Evolutionary conservation across 1,284 basidiomycete genomes (phyloP), one percentile per base, ranked within the genome.

Genomic region (Ceratobasidium sp.): DNA sequence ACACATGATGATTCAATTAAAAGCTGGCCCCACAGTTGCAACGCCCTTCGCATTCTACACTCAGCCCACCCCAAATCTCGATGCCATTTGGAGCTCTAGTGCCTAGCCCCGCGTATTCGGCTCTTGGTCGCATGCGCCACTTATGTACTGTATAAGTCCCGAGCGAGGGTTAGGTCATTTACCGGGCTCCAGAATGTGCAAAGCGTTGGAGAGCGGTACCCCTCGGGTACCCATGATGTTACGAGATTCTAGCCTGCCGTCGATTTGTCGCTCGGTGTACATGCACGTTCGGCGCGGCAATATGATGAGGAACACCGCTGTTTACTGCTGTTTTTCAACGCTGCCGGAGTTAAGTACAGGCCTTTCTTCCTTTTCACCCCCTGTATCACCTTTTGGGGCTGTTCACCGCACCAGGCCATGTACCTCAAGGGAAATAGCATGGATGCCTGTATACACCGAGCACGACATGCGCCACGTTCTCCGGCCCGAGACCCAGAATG

Each of bases 11-110:
- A 62, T 34, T 62, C 59, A 39, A 62, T 62, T 41, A 62, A 62
- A 46, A 24, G 37, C 59, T 62, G 5, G 37, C 59, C 59, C 59
- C 59, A 34, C 34, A 39, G 27, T 41, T 29, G 43, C 34, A 46
- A 41, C 8, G 4, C n/a, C 34, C 39, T 19, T 46, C 9, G 22
- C 41, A 43, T 43, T 4, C 34, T 43, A 31, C 41, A 43, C 59
- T 24, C 41, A 41, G 22, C 34, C 24, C 59, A 46, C 59, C 59
- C 59, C 59, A 62, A 24, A 62, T 62, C 59, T 62, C 24, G 39
- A 62, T 41, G 31, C 54, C 54, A 24, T 58, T 58, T 58, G 54
- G 27, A 58, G 54, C 54, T 58, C 31, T 58, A 58, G 54, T 58
- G 29, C 29, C 54, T 58, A 58, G 34, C 54, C 13, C 54, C 16